Percentiles rank a stretch among this genome's conserved stretches.
phyloP scores from a whole-genome alignment of 768 basidiomycete species.

The Suillus weaverae region DNA sequence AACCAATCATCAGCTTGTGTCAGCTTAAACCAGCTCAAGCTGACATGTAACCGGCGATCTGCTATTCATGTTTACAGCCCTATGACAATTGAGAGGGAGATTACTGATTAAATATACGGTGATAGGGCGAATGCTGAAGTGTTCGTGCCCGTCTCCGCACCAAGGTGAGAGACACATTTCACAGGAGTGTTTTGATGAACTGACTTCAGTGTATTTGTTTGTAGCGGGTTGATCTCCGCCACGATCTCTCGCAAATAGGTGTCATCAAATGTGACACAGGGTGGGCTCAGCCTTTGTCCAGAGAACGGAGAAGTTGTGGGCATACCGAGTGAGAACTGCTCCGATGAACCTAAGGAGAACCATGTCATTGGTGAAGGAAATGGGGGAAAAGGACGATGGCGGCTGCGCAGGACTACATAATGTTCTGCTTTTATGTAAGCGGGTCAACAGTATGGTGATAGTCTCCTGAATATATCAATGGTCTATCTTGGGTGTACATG shows the following conservation, averaged over 20 bases:
- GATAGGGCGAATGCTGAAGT: constrained; percentile 78
- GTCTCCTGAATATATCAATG: no score
- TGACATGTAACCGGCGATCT: not conserved
- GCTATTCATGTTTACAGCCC: constrained; percentile 13
- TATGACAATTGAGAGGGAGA: constrained; percentile 17
- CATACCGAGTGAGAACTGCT: constrained; percentile 66
- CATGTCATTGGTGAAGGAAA: no score
- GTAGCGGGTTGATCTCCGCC: constrained; percentile 61
- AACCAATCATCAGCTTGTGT: no score
- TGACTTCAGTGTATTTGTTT: constrained; percentile 30
- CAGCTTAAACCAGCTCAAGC: no score
- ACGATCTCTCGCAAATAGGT: constrained; percentile 42
- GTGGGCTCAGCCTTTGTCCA: constrained; percentile 54
- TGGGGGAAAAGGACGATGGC: no score
- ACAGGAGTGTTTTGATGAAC: constrained; percentile 9
- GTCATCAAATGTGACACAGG: constrained; percentile 37
- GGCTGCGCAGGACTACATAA: no score
- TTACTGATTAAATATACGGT: constrained; percentile 31
- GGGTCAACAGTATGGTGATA: no score
- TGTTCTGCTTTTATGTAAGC: no score
- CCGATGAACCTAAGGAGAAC: no score
- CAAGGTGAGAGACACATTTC: constrained; percentile 56
- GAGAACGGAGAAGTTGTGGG: constrained; percentile 62
- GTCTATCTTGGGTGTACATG: no score
- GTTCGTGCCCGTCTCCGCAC: constrained; percentile 82